phyloP scores from a whole-genome alignment of 257 asterid genomes.

The Penstemon barbatus region DNA sequence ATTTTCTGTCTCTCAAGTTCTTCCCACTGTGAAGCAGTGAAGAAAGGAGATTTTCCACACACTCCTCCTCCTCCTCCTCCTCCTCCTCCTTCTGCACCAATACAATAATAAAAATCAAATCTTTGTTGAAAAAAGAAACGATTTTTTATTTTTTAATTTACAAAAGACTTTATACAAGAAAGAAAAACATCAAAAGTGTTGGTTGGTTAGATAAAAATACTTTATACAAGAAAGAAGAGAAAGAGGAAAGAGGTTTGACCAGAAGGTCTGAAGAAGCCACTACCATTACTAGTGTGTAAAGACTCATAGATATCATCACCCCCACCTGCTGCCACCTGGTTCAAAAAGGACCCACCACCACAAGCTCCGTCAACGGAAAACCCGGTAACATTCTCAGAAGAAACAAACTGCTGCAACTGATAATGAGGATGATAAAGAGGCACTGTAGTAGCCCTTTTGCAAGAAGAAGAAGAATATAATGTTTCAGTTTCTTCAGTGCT shows the following conservation, averaged over 20 bases:
- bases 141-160: neutral
- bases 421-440: slow-evolving; percentile 1
- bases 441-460: slow-evolving; percentile 22
- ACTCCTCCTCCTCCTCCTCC: too few species aligned
- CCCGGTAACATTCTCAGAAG: slow-evolving; percentile 11
- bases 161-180: too few species aligned
- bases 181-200: neutral
- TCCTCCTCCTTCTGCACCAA: slow-evolving; percentile 16
- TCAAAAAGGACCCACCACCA: slow-evolving; percentile 33
- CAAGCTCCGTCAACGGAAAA: slow-evolving; percentile 28
- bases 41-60: slow-evolving; percentile 47
- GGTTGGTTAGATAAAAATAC: neutral
- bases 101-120: neutral
- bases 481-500: slow-evolving; percentile 6
- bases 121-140: neutral
- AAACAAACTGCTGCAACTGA: neutral
- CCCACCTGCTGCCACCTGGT: slow-evolving; percentile 27
- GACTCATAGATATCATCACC: slow-evolving; percentile 28
- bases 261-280: slow-evolving; percentile 15
- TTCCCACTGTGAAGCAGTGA: slow-evolving; percentile 62
- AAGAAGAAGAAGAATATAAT: neutral
- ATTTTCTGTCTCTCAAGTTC: slow-evolving; percentile 67
- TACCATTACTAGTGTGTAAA: slow-evolving; percentile 18
- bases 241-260: slow-evolving; percentile 23
- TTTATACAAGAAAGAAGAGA: slow-evolving; percentile 1